Conservation (phyloP, 768 basidiomycete species). For the Boletus reticuloceps region DNA sequence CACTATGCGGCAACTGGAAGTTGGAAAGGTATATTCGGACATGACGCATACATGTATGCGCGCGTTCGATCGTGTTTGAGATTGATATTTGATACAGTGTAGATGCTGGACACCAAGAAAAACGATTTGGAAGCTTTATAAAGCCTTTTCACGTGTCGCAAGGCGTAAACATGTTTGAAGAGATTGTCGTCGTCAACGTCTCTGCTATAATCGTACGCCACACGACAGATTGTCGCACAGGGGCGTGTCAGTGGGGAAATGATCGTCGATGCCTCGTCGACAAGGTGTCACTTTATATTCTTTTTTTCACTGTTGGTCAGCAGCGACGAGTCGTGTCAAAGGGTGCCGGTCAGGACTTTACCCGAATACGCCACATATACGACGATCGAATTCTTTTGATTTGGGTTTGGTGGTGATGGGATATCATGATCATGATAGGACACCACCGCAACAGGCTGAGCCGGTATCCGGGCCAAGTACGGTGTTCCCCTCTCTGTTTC, state of each 20-base stretch:
- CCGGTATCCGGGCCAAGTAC: too few relatives aligned
- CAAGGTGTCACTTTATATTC: neutral
- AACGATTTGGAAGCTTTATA: neutral
- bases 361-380: neutral
- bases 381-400: neutral
- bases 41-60: neutral
- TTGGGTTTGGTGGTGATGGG: neutral
- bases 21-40: neutral
- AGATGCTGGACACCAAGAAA: neutral
- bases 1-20: neutral
- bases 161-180: neutral
- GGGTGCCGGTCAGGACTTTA: neutral
- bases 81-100: neutral
- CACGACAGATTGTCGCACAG: conserved; percentile 3
- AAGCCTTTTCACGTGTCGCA: neutral
- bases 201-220: conserved; percentile 5
- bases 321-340: neutral
- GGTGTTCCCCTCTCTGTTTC: too few relatives aligned
- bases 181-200: neutral
- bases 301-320: too few relatives aligned
- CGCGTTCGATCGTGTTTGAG: neutral
- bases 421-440: neutral
- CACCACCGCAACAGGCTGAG: too few relatives aligned
- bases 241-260: neutral
- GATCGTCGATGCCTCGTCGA: neutral